Evolutionary conservation across 805 yeast species (phyloP).

Genomic region (Yarrowia deformans): DNA sequence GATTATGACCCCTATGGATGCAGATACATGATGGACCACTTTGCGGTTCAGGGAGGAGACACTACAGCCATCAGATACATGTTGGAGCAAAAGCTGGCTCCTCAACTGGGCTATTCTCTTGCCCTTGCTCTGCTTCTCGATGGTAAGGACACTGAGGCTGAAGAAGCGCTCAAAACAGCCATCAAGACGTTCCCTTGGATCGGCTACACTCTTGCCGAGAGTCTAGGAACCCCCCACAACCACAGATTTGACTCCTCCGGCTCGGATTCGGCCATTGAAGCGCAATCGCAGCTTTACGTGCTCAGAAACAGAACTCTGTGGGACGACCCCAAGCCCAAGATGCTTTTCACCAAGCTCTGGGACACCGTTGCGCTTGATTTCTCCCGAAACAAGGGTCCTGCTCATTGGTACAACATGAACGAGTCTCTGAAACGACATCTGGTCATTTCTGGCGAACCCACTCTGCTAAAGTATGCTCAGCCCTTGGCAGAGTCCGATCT

Average conservation of each 20-base stretch:
- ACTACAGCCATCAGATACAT: slow-evolving; percentile 11
- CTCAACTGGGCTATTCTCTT: slow-evolving; percentile 28
- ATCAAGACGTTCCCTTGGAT: slow-evolving; percentile 38
- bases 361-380: slow-evolving; percentile 5
- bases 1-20: slow-evolving; percentile 86
- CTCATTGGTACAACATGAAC: slow-evolving; percentile 19
- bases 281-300: slow-evolving; percentile 24
- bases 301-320: slow-evolving; percentile 25
- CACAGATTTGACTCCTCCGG: slow-evolving; percentile 15
- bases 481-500: slow-evolving; percentile 28
- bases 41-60: slow-evolving; percentile 71
- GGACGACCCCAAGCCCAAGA: slow-evolving; percentile 36
- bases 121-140: slow-evolving; percentile 23
- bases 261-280: slow-evolving; percentile 25
- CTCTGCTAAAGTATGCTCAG: slow-evolving; percentile 27
- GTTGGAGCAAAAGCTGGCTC: slow-evolving; percentile 18
- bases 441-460: slow-evolving; percentile 35
- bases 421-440: slow-evolving; percentile 28
- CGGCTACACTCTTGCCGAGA: slow-evolving; percentile 36
- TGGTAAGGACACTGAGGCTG: slow-evolving; percentile 14
- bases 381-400: slow-evolving; percentile 28
- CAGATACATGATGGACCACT: slow-evolving; percentile 80
- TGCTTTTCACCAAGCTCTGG: slow-evolving; percentile 26
- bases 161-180: slow-evolving; percentile 23
- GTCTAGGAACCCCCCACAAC: slow-evolving; percentile 19